Conservation (phyloP, 129 eudicot species). For the Pseudognaphalium luteoalbum region DNA sequence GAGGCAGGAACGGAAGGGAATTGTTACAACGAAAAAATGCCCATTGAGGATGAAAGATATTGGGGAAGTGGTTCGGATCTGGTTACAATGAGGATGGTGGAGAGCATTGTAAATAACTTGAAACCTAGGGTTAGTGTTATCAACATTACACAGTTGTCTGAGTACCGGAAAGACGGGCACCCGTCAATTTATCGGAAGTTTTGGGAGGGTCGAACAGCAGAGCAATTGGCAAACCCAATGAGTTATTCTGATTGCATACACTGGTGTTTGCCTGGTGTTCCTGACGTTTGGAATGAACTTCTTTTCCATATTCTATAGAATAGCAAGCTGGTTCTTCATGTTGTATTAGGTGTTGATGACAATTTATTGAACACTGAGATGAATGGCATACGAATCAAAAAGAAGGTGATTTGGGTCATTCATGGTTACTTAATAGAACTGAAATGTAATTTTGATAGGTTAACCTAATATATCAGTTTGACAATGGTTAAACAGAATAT, state of each 20-base stretch:
- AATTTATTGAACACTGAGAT: not conserved
- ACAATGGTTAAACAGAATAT: not conserved
- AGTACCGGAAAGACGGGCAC: conserved; percentile 93
- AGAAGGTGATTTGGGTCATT: not conserved
- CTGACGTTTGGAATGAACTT: conserved; percentile 89
- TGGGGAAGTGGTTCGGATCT: conserved; percentile 93
- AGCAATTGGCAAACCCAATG: conserved; percentile 60
- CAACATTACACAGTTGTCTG: conserved; percentile 95
- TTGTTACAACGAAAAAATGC: conserved; percentile 69
- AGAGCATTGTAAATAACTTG: conserved; percentile 49
- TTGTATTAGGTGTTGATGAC: conserved; percentile 9
- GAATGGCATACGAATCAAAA: conserved; percentile 1
- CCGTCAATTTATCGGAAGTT: conserved; percentile 86
- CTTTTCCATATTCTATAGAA: conserved; percentile 59
- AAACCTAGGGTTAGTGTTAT: conserved; percentile 68
- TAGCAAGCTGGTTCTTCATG: conserved; percentile 3
- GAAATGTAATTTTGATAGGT: not conserved
- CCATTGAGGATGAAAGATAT: conserved; percentile 54
- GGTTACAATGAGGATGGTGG: conserved; percentile 85
- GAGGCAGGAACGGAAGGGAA: conserved; percentile 73
- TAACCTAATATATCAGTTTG: not conserved
- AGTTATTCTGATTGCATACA: conserved; percentile 94
- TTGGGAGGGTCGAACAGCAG: conserved; percentile 72
- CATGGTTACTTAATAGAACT: not conserved
- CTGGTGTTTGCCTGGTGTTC: conserved; percentile 99